Evolutionary conservation across 768 basidiomycete genomes (phyloP), one percentile per base, ranked within the genome.

Genomic region (Strobilomyces dryophilus): DNA sequence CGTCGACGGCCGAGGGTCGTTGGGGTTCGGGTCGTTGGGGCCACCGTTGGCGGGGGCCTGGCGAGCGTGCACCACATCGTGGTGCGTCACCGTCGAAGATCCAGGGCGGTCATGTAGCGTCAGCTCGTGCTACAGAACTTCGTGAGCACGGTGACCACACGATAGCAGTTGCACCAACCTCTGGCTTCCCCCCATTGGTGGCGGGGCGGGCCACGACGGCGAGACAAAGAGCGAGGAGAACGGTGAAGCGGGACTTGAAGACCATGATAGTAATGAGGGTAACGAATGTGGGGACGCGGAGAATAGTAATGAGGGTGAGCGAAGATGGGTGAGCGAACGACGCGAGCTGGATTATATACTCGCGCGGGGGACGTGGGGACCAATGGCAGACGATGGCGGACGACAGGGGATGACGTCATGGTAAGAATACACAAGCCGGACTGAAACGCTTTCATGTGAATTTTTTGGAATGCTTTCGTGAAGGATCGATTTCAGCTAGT

Each of bases 211-310:
- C 56, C 31, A 58, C 53, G 32, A 56, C 64, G 37, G 54, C 54
- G 49, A 68, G 57, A 44, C 68, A 68, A 24, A 68, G 48, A 29
- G 66, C 56, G 45, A 68, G 66, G 11, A 68, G 66, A 36, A 58
- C n/a, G 20, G 61, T 14, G 66, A 68, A 70, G 54, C 56, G 68
- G 53, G 58, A 36, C 24, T 50, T 55, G 55, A 70, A 59, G 51
- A 68, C 61, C 66, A 68, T 67, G 53, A 54, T 68, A 55, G 60
- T 62, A 18, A 65, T 67, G 67, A 61, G 31, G 24, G 45, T 59
- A 64, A 61, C 34, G 67, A 67, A 49, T 46, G 66, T 69, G 66
- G 45, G 26, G 44, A 17, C 43, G 42, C 44, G 41, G 44, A 48
- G 15, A 43, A 55, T 65, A 54, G 53, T 56, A 47, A 52, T 58